These are phyloP conservation scores for Kwoniella bestiolae DNA, from an alignment of 768 basidiomycete species.

Conservation along the genomic window DNA sequence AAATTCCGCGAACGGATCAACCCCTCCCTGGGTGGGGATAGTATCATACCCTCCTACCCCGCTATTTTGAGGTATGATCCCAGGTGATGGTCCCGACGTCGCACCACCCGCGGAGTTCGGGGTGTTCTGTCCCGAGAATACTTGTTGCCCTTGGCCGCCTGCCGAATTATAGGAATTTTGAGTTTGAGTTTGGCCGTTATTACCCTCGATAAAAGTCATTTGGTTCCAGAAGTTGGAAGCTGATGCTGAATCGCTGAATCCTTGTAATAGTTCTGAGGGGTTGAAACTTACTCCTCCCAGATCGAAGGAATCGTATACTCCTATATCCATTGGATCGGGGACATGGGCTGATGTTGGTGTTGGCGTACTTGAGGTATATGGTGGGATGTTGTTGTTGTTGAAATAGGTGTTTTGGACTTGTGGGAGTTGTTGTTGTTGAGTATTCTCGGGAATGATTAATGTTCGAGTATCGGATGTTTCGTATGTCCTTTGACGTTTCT, in stretches of 20 bases:
- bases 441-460: not conserved
- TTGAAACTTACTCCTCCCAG: constrained; percentile 49
- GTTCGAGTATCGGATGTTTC: constrained; percentile 49
- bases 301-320: constrained; percentile 34
- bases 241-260: constrained; percentile 33
- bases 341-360: not conserved
- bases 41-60: constrained; percentile 7
- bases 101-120: constrained; percentile 11
- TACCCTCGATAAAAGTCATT: constrained; percentile 19
- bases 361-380: not conserved
- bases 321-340: constrained; percentile 12
- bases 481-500: constrained; percentile 31
- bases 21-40: not conserved
- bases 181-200: not conserved
- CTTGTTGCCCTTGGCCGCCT: constrained; percentile 3
- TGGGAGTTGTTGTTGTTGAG: not conserved
- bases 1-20: constrained; percentile 34
- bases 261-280: constrained; percentile 48
- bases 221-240: constrained; percentile 39
- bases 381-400: not conserved
- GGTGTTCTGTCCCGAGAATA: constrained; percentile 24
- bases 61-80: not conserved
- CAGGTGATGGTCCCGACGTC: constrained; percentile 16
- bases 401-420: not conserved
- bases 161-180: not conserved